Evolutionary conservation across 140 eudicot genomes (phyloP), one percentile per base, ranked within the genome.

Genomic region (Senecio squalidus): DNA sequence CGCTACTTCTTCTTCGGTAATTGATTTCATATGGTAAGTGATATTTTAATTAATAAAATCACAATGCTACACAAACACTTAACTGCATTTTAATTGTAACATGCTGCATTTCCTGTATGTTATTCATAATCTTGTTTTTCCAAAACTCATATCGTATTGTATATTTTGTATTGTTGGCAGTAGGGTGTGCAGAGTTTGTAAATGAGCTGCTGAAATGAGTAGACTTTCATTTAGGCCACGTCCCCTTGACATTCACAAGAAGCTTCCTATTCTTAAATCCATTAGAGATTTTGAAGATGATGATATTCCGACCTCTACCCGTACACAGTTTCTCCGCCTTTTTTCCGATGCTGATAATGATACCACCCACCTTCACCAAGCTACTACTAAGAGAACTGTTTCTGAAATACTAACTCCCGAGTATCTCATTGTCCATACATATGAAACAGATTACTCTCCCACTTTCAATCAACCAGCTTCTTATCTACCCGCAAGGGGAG

Each of bases 381-480:
- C 60, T 70, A 72, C 82, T 62, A 79, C 66, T 72, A 89, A 80
- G 76, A 89, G 78, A 66, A 62, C 67, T 14, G 82, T 83, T 53
- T 69, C 97, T 70, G 97, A 89, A 64, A 89, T 89, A 64, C 97
- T 95, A 9, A 89, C 86, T 49, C 97, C 97, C 6, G 84, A 85
- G 61, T 89, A 72, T 68, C 81, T 89, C 58, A 50, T 79, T 46
- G 97, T 85, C 33, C 93, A 85, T 66, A 89, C 95, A 26, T 89
- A 89, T 77, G 97, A 89, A 76, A 80, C 93, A 77, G 97, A 89
- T 66, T 89, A 89, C 61, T 76, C 93, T 52, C 84, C 82, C 11
- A 89, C 86, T 11, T 89, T 89, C 52, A 55, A 59, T 68, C 97
- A 89, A 69, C 95, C 97, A 43, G 78, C 93, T 31, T 79, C 97